A percentile compares a stretch with the other conserved stretches of the same genome.
Conservation (phyloP, 306 rosid species). For the Acacia crassicarpa region DNA sequence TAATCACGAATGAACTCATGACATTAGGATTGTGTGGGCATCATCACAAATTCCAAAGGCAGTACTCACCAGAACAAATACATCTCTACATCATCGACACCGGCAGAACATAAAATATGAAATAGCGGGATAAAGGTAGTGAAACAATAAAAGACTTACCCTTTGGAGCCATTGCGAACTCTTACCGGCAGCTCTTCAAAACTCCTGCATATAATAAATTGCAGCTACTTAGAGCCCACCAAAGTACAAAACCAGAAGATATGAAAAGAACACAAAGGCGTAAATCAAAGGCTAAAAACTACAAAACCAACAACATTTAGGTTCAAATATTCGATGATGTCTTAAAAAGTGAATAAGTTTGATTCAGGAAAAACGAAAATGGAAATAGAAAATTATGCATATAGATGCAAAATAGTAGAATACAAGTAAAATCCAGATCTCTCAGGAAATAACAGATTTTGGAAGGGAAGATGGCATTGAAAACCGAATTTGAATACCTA, state of each 20-base stretch:
- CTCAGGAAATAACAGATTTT: background rate
- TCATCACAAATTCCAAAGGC: background rate
- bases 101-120: background rate
- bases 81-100: background rate
- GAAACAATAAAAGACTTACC: conserved; percentile 17
- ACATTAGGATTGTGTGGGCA: background rate
- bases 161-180: conserved; percentile 44
- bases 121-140: background rate
- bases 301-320: background rate
- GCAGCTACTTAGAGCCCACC: background rate
- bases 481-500: background rate
- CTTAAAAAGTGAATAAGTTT: too few species aligned
- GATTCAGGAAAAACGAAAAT: background rate
- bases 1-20: background rate
- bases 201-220: conserved; percentile 25
- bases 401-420: background rate
- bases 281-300: background rate
- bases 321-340: background rate
- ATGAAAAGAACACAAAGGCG: background rate
- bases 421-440: background rate
- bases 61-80: background rate
- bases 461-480: too few species aligned
- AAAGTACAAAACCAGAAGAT: background rate
- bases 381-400: too few species aligned
- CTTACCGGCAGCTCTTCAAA: conserved; percentile 8